These are phyloP conservation scores for Sarocladiaceae sp. DNA, from an alignment of 2,329 filamentous ascomycete genomes.

Conservation along the genomic window DNA sequence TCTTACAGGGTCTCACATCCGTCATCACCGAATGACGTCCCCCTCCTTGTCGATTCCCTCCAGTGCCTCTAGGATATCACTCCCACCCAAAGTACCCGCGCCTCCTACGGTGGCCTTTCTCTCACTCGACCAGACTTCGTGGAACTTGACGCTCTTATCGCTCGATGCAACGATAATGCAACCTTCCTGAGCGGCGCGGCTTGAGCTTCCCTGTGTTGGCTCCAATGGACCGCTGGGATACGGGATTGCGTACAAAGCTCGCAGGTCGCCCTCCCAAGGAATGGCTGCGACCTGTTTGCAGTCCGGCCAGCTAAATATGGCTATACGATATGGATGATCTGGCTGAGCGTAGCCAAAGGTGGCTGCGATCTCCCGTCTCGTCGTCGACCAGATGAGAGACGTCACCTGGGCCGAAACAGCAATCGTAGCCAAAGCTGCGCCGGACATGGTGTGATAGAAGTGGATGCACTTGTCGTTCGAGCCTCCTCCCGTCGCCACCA, in stretches of 20 bases:
- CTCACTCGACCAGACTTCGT: constrained; percentile 80
- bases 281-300: constrained; percentile 81
- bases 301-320: constrained; percentile 90
- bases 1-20: background rate
- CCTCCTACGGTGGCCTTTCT: constrained; percentile 46
- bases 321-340: constrained; percentile 82
- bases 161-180: constrained; percentile 90
- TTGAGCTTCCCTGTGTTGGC: constrained; percentile 18
- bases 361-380: constrained; percentile 78
- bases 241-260: constrained; percentile 80
- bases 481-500: constrained; percentile 86
- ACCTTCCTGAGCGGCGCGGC: constrained; percentile 26
- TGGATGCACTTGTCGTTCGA: constrained; percentile 94
- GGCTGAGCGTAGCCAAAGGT: constrained; percentile 93
- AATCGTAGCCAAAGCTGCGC: constrained; percentile 80
- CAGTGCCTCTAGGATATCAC: constrained; percentile 75
- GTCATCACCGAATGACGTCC: constrained; percentile 64
- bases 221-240: constrained; percentile 55
- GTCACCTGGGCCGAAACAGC: constrained; percentile 92
- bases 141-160: constrained; percentile 89
- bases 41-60: constrained; percentile 73
- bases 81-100: constrained; percentile 66
- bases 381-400: constrained; percentile 82
- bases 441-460: constrained; percentile 85
- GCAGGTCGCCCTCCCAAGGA: constrained; percentile 72